Evolutionary conservation across 192 early-diverging fungal species (phyloP), one percentile per base, ranked within the genome.

Genomic region (Backusella parvicylindrica): DNA sequence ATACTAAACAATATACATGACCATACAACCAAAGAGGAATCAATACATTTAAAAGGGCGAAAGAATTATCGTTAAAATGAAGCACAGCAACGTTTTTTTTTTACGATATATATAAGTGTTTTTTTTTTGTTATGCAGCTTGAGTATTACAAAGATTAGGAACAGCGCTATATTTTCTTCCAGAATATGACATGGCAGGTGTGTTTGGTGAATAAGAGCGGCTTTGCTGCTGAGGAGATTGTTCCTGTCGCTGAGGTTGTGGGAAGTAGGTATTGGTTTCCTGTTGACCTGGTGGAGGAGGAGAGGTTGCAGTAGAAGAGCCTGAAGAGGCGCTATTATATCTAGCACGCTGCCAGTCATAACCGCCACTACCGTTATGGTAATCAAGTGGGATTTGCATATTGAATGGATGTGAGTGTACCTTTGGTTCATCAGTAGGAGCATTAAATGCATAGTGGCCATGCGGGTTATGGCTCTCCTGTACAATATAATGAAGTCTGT

Each of bases 291-390:
- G 21, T 2, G 16, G 28, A 13, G 36, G 36, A 18, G 68, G 68
- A 4, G 68, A 70, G 21, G 68, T 38, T 15, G 68, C 68, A 70
- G 68, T 43, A 6, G 68, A 70, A 31, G 68, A 70, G n/a, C 35
- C 33, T 8, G 68, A 70, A n/a, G 64, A 66, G 6, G 68, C 38
- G 18, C 68, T 70, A 12, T 70, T 70, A 30, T 70, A 70, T 70
- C 68, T 30, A 15, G 68, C 68, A 26, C 68, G 33, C 28, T 70
- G 68, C 68, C 68, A 70, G 31, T 70, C 68, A 28, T 70, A 70
- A 23, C 37, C 65, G 26, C 38, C 16, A 60, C 26, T n/a, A 60
- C 23, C n/a, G 28, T 35, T 70, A 41, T 70, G 68, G 6, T 41
- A 43, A 28, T 37, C 33, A 8, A 33, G 33, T 9, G 65, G 32